These are phyloP conservation scores for Ricinus communis DNA, from an alignment of 345 rosid species.

Conservation along the genomic window DNA sequence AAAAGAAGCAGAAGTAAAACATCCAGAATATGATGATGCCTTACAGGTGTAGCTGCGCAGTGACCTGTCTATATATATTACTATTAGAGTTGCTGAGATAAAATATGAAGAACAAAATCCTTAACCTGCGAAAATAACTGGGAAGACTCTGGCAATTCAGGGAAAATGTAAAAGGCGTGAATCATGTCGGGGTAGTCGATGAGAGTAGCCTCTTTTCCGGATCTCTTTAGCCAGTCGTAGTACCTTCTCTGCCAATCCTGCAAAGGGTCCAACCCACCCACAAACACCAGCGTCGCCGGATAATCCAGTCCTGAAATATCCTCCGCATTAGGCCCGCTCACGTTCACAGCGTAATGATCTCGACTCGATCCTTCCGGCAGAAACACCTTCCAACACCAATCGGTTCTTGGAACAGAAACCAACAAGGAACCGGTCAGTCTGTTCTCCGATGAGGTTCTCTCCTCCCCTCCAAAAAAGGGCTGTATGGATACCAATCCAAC, in stretches of 20 bases:
- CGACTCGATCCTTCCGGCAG: conserved; percentile 17
- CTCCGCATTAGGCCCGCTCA: conserved; percentile 26
- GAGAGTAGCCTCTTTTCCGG: conserved; percentile 58
- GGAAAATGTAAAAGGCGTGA: conserved; percentile 78
- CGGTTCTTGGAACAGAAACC: conserved; percentile 34
- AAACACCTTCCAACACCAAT: conserved; percentile 27
- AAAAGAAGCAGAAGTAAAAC: no score
- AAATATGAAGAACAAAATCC: conserved; percentile 39
- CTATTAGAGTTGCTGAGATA: background rate
- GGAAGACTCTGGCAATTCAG: conserved; percentile 56
- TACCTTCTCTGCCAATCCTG: conserved; percentile 80
- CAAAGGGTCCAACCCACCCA: conserved; percentile 66
- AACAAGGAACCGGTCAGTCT: conserved; percentile 37
- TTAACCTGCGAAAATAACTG: conserved; percentile 47
- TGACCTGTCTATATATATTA: no score
- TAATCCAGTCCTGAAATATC: conserved; percentile 16
- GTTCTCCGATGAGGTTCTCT: conserved; percentile 68
- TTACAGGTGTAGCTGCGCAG: no score
- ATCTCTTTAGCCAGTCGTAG: conserved; percentile 59
- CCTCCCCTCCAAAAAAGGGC: conserved; percentile 79
- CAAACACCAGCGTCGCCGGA: conserved; percentile 20
- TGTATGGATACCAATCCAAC: conserved; percentile 63
- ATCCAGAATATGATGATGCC: no score
- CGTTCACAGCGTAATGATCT: conserved; percentile 25
- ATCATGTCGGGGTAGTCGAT: conserved; percentile 70